phyloP scores from a whole-genome alignment of 331 rosid genomes.

The Arachis monticola region DNA sequence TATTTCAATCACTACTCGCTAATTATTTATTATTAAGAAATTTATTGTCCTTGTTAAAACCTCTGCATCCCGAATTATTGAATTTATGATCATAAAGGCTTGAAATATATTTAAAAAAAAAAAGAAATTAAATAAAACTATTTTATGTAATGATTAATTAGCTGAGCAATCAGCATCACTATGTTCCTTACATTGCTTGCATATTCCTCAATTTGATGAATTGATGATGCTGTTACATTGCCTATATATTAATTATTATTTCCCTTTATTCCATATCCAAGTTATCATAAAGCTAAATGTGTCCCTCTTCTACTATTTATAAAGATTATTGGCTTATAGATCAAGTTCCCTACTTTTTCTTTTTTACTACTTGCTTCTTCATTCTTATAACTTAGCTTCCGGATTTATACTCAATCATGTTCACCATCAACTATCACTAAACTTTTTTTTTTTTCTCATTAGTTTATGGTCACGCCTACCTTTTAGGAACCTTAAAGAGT shows the following conservation, averaged over 20 bases:
- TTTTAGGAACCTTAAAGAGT: slow-evolving; percentile 52
- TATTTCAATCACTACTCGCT: too few species aligned
- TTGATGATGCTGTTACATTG: neutral
- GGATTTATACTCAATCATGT: slow-evolving; percentile 29
- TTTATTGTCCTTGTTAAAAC: too few species aligned
- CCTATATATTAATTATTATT: neutral
- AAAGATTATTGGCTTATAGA: slow-evolving; percentile 49
- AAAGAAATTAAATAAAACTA: too few species aligned
- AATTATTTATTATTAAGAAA: too few species aligned
- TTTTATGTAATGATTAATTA: too few species aligned
- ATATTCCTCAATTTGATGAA: slow-evolving; percentile 37
- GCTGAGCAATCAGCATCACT: too few species aligned
- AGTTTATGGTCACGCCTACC: slow-evolving; percentile 36
- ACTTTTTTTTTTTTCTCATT: slow-evolving; percentile 26
- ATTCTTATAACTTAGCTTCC: slow-evolving; percentile 33
- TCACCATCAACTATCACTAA: slow-evolving; percentile 42
- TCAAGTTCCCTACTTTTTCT: slow-evolving; percentile 48
- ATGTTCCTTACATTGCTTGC: neutral
- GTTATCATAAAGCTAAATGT: slow-evolving; percentile 23
- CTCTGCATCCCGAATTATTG: too few species aligned
- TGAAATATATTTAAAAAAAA: too few species aligned
- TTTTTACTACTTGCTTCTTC: slow-evolving; percentile 25
- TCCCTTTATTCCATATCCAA: slow-evolving; percentile 56
- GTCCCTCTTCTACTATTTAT: neutral
- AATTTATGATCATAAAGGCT: too few species aligned